Percentiles rank a stretch among this genome's conserved stretches.
These are phyloP conservation scores for Chytridium lagenaria DNA, from an alignment of 371 early-diverging fungal genomes.

Conservation along the genomic window DNA sequence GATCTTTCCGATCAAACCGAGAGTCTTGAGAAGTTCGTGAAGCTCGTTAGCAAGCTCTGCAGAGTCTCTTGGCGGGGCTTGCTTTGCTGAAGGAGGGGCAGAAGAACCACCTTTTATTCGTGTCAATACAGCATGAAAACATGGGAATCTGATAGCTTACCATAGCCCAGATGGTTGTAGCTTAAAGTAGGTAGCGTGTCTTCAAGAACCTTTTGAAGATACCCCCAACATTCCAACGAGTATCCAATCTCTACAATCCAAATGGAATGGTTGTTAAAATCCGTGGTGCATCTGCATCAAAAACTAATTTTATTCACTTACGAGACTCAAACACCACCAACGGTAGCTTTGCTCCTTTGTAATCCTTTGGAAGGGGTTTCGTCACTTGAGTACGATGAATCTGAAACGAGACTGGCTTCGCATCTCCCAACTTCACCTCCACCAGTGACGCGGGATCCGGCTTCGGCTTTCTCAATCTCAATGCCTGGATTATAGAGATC, in stretches of 20 bases:
- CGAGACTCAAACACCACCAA: conserved; percentile 15
- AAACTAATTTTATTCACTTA: conserved; percentile 4
- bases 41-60: background rate
- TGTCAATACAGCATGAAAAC: background rate
- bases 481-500: background rate
- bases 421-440: background rate
- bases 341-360: background rate
- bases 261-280: background rate
- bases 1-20: background rate
- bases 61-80: no score
- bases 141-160: background rate
- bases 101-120: background rate
- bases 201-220: background rate
- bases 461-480: background rate
- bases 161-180: conserved; percentile 18
- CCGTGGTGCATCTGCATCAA: background rate
- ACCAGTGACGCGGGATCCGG: background rate
- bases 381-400: background rate
- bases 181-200: background rate
- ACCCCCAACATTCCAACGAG: conserved; percentile 1
- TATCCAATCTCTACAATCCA: background rate
- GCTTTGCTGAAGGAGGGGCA: no score
- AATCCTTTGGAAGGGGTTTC: background rate
- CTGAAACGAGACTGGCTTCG: background rate
- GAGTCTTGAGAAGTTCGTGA: background rate